Evolutionary conservation across 129 eudicot species (phyloP).

Genomic region (Kitagawia praeruptora): DNA sequence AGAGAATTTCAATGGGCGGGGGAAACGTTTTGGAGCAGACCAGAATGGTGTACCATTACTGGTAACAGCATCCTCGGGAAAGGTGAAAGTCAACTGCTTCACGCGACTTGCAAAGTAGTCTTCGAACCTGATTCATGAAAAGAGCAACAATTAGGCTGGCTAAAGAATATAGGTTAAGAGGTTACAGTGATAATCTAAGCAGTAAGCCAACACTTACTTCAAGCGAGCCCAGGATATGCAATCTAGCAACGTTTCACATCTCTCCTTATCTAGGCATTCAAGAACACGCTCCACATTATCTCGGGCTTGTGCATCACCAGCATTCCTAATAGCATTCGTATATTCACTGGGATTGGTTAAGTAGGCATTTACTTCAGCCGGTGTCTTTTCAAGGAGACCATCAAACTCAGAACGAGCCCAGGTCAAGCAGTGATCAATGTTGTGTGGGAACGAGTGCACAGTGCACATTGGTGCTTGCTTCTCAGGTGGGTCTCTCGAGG

Average conservation of each 20-base stretch:
- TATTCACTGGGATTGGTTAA: constrained; percentile 60
- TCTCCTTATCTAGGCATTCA: constrained; percentile 73
- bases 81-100: constrained; percentile 78
- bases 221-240: constrained; percentile 90
- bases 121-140: constrained; percentile 52
- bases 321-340: constrained; percentile 49
- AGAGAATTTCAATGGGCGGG: constrained; percentile 66
- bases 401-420: constrained; percentile 98
- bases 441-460: constrained; percentile 90
- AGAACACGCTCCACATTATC: constrained; percentile 83
- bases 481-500: constrained; percentile 96
- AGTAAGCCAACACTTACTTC: constrained; percentile 28
- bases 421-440: constrained; percentile 91
- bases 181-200: not conserved
- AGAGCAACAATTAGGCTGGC: constrained; percentile 4
- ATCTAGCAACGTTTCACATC: constrained; percentile 66
- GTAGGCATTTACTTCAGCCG: constrained; percentile 85
- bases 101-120: constrained; percentile 85
- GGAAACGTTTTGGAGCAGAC: constrained; percentile 97
- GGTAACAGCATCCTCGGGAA: constrained; percentile 78
- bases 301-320: constrained; percentile 94
- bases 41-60: constrained; percentile 81
- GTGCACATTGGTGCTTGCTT: constrained; percentile 97
- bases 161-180: not conserved
- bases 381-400: constrained; percentile 86